Percentiles rank a stretch among this genome's conserved stretches.
phyloP scores from a whole-genome alignment of 148 eudicot genomes.

The Silene conica region DNA sequence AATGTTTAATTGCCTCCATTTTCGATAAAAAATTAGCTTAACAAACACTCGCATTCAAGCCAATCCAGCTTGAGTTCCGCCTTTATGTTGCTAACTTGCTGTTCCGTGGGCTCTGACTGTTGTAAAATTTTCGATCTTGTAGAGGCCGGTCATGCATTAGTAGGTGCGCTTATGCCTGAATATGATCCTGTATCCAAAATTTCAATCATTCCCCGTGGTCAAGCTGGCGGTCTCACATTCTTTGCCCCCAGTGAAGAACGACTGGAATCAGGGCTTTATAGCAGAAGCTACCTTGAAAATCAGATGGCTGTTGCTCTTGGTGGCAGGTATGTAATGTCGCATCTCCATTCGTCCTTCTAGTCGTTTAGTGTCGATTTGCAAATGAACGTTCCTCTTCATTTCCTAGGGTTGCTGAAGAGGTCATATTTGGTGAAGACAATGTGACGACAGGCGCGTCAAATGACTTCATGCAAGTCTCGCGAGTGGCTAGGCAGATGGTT shows the following conservation, averaged over 20 bases:
- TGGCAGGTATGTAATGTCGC: slow-evolving; percentile 60
- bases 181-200: slow-evolving; percentile 98
- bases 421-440: slow-evolving; percentile 87
- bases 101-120: too few species aligned
- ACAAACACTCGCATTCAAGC: too few species aligned
- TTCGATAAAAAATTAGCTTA: too few species aligned
- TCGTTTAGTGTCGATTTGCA: not conserved
- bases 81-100: too few species aligned
- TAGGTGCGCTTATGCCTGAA: slow-evolving; percentile 98
- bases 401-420: slow-evolving; percentile 95
- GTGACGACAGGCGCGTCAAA: slow-evolving; percentile 99
- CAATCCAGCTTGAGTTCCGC: too few species aligned
- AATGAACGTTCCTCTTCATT: too few species aligned
- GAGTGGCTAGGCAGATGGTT: slow-evolving; percentile 99
- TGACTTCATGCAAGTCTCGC: slow-evolving; percentile 98
- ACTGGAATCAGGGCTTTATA: slow-evolving; percentile 93
- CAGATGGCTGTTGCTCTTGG: slow-evolving; percentile 99
- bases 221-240: slow-evolving; percentile 98
- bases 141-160: slow-evolving; percentile 99
- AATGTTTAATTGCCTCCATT: too few species aligned
- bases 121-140: slow-evolving; percentile 8
- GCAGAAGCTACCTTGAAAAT: slow-evolving; percentile 97
- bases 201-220: slow-evolving; percentile 98
- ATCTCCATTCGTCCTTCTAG: too few species aligned
- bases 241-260: slow-evolving; percentile 99